Conservation (phyloP, 1,139 yeast genomes). For the Pichia sp. region DNA sequence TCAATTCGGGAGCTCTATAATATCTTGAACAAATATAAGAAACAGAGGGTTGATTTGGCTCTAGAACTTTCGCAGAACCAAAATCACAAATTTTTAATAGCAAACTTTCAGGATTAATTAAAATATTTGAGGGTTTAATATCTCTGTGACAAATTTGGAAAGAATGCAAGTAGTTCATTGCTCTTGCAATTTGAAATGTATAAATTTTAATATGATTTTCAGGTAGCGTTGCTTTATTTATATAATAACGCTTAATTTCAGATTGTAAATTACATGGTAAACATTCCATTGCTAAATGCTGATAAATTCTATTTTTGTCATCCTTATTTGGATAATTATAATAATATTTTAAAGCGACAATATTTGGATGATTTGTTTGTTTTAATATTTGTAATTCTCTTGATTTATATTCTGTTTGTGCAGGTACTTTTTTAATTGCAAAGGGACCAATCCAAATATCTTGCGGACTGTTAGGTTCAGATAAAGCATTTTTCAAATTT, state of each 20-base stretch:
- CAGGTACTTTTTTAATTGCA: constrained; percentile 78
- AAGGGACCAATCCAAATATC: constrained; percentile 64
- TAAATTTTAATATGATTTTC: constrained; percentile 71
- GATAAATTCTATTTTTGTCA: constrained; percentile 59
- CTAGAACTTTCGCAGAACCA: constrained; percentile 75
- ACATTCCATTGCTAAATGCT: constrained; percentile 80
- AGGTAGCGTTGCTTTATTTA: constrained; percentile 58
- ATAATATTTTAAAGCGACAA: constrained; percentile 58
- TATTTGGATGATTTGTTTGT: constrained; percentile 72
- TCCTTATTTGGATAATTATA: constrained; percentile 59
- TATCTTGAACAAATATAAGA: constrained; percentile 76
- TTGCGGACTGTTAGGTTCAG: constrained; percentile 19
- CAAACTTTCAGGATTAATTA: constrained; percentile 64
- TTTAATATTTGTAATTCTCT: constrained; percentile 72
- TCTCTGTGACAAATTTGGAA: constrained; percentile 78
- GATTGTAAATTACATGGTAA: constrained; percentile 71
- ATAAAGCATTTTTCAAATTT: constrained; percentile 35
- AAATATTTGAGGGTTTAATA: constrained; percentile 72
- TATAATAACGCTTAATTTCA: constrained; percentile 66
- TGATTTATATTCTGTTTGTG: constrained; percentile 77
- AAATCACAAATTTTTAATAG: constrained; percentile 72
- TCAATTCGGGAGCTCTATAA: constrained; percentile 78
- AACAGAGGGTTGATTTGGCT: constrained; percentile 67
- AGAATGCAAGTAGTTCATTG: constrained; percentile 76
- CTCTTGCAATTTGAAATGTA: constrained; percentile 75